Conservation (phyloP, 2,329 filamentous ascomycete genomes). For the Ceratocystis huliohia region DNA sequence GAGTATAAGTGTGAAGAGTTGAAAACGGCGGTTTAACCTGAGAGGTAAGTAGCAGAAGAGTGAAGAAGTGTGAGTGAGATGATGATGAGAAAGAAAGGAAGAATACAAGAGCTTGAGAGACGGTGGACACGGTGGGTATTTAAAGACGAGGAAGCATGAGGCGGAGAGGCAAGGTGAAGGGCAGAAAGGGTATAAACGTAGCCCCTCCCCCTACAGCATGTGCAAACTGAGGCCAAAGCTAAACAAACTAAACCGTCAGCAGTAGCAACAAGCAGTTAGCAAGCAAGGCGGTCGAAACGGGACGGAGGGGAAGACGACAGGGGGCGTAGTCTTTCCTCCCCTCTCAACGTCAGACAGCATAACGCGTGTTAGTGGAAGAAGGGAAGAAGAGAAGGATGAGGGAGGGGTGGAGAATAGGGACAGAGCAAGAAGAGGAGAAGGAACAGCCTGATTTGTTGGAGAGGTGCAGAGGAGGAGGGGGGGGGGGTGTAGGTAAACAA, state of each 20-base stretch:
- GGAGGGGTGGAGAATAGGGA: background rate
- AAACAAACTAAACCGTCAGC: background rate
- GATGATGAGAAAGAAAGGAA: constrained; percentile 13
- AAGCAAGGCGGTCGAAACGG: constrained; percentile 1
- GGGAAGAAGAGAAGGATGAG: background rate
- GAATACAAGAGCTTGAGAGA: constrained; percentile 1
- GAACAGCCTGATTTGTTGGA: background rate
- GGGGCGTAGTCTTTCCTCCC: background rate
- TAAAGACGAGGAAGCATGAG: constrained; percentile 6
- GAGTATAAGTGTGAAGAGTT: background rate
- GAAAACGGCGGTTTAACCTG: background rate
- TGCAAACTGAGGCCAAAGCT: background rate
- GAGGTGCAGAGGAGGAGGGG: background rate
- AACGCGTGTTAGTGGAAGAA: background rate
- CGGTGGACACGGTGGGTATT: constrained; percentile 18
- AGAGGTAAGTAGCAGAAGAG: constrained; percentile 9
- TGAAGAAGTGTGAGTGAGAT: constrained; percentile 4
- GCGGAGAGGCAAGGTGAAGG: background rate
- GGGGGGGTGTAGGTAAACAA: background rate
- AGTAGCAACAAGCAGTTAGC: background rate
- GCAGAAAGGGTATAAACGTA: background rate
- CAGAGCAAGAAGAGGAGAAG: background rate
- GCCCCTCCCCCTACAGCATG: background rate
- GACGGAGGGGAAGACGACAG: background rate
- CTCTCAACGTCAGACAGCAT: background rate